Evolutionary conservation across 2,329 filamentous ascomycete genomes (phyloP).

Genomic region (Curvularia sp.): DNA sequence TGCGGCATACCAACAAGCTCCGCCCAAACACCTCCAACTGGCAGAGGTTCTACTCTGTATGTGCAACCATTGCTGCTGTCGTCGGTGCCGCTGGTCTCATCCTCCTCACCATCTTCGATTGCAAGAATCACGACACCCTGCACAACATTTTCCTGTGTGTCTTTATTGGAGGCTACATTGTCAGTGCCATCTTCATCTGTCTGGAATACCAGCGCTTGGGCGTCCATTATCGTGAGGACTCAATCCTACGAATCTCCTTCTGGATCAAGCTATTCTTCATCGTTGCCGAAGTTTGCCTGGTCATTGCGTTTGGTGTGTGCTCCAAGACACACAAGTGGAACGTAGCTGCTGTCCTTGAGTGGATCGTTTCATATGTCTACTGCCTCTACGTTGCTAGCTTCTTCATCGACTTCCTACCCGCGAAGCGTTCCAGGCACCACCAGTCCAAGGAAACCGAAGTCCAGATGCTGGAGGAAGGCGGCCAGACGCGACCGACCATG

Average conservation of each 20-base stretch:
- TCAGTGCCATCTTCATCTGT: constrained; percentile 88
- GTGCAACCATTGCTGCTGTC: constrained; percentile 73
- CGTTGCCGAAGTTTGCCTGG: constrained; percentile 76
- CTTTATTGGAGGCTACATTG: constrained; percentile 85
- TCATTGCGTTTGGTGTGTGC: constrained; percentile 72
- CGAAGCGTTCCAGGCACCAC: constrained; percentile 66
- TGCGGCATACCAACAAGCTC: constrained; percentile 81
- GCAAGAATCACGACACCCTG: constrained; percentile 67
- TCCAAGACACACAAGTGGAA: constrained; percentile 63
- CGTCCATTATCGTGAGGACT: constrained; percentile 77
- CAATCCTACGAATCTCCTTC: constrained; percentile 78
- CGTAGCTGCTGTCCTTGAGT: constrained; percentile 79
- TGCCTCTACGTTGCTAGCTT: constrained; percentile 89
- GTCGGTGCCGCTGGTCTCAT: constrained; percentile 82
- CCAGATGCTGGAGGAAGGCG: constrained; percentile 39
- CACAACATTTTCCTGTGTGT: constrained; percentile 81
- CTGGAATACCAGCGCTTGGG: constrained; percentile 88
- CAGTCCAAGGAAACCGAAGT: constrained; percentile 48
- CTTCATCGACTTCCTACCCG: constrained; percentile 84
- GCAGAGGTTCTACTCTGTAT: constrained; percentile 68
- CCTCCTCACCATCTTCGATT: constrained; percentile 85
- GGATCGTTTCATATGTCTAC: constrained; percentile 81
- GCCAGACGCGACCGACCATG: constrained; percentile 11
- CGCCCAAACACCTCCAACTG: constrained; percentile 71
- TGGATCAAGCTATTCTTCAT: constrained; percentile 88